Conservation (phyloP, 169 alveolate genomes). For the Eimeria tenella region DNA sequence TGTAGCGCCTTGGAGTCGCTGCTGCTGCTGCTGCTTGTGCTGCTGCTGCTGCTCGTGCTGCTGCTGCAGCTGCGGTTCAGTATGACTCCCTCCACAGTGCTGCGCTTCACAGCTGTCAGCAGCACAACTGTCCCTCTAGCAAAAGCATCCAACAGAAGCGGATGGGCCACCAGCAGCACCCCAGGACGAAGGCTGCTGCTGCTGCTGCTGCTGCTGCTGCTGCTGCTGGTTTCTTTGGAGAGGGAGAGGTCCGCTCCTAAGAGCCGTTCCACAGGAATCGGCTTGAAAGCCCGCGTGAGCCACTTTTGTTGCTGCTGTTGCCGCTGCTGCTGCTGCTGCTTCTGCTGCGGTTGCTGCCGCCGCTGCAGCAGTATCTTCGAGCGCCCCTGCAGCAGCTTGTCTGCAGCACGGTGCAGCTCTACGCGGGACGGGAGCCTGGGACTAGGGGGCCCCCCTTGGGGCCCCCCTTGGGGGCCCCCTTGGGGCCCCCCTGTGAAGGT, state of each 20-base stretch:
- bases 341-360: neutral
- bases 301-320: constrained; percentile 8
- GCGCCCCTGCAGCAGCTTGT: neutral
- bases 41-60: neutral
- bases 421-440: neutral
- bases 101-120: neutral
- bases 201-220: constrained; percentile 17
- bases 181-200: constrained; percentile 8
- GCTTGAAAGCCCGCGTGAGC: neutral
- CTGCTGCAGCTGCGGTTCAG: constrained; percentile 19
- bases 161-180: neutral
- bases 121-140: constrained; percentile 13
- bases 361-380: neutral
- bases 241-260: neutral
- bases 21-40: neutral
- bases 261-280: neutral
- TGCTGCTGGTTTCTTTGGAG: neutral
- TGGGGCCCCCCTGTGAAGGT: neutral
- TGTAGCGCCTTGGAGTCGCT: neutral
- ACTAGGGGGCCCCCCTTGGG: neutral
- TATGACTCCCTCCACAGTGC: neutral
- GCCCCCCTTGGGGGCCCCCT: too few species aligned
- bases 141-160: neutral
- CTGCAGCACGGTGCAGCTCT: neutral
- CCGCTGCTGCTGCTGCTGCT: constrained; percentile 8